Evolutionary conservation across 768 basidiomycete genomes (phyloP).

Genomic region (Pleurotus citrinopileatus): DNA sequence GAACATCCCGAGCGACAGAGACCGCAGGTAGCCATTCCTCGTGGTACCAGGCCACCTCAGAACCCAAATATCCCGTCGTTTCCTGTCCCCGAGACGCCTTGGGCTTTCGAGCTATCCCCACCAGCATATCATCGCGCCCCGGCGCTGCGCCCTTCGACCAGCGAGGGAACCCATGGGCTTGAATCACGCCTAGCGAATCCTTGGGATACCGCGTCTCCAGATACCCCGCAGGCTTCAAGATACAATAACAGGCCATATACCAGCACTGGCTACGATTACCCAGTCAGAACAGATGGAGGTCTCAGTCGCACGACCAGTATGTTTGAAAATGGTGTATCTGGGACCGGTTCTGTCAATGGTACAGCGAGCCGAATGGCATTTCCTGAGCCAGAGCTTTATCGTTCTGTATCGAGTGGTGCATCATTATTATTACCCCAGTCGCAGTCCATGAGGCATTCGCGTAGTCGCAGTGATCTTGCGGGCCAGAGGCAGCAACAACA

Average conservation of each 20-base stretch:
- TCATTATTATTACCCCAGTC: not conserved
- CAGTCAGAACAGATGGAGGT: not conserved
- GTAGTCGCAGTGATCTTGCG: conserved; percentile 35
- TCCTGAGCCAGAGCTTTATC: conserved; percentile 4
- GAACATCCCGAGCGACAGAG: conserved; percentile 3
- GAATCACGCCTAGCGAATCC: not conserved
- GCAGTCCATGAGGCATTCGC: conserved; percentile 27
- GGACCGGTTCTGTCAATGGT: not conserved
- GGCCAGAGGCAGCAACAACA: conserved; percentile 17
- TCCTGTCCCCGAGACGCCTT: not conserved
- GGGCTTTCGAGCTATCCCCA: conserved; percentile 5
- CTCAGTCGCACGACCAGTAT: conserved; percentile 8
- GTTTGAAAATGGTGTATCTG: conserved; percentile 5
- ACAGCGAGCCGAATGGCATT: not conserved
- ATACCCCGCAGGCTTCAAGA: conserved; percentile 2
- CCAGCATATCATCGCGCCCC: not conserved
- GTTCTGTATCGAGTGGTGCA: conserved; percentile 5
- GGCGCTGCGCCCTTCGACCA: not conserved
- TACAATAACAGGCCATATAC: not conserved
- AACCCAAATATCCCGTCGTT: not conserved
- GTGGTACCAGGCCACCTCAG: not conserved
- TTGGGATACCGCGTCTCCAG: not conserved
- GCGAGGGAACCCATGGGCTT: not conserved
- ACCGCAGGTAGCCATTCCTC: not conserved
- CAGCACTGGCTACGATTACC: not conserved